Evolutionary conservation across 495 filamentous ascomycete genomes (phyloP), one percentile per base, ranked within the genome.

Genomic region (Hypoxylon lienhwacheense): DNA sequence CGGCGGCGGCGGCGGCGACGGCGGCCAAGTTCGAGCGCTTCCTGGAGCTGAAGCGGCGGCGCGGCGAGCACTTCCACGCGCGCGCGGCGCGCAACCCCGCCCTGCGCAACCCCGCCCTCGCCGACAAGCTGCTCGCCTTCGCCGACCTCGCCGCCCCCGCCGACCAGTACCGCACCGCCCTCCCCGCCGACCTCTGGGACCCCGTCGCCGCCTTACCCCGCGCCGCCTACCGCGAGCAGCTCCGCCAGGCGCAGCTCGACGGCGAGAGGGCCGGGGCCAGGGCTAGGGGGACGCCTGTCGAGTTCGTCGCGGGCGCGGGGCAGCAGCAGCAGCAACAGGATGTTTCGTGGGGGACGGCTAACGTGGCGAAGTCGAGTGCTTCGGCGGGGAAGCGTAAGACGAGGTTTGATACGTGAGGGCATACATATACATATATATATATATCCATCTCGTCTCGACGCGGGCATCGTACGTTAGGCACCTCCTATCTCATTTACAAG

Each of bases 51-150:
- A 98, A 97, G 70, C 84, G 82, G 43, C 83, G 89, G 58, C n/a
- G n/a, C n/a, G 89, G 88, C 2, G 75, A 90, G 22, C 95, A 98
- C 72, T 97, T 98, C 77, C 97, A 98, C 67, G 77, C 85, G 51
- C 87, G 89, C 42, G 75, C 97, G 0, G 82, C 85, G 15, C 75
- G 73, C 31, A 88, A 86, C 2, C 73, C 82, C 1, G 84, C 87
- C 0, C 71, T 96, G 29, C 84, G 82, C 41, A 96, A 97, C 64
- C 93, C 93, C 16, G 86, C 81, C 22, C 71, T 96, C 12, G 72
- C 88, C 51, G 80, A 83, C 29, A 92, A 92, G 57, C 77, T 97
- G 65, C 83, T 91, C 72, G 77, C 76, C 5, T 96, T 93, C 73
- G 86, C 86, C 4, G 90, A 87, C 3, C 77, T 97, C 33, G 75